These are phyloP conservation scores for Mayamaea pseudoterrestris DNA, from an alignment of 108 stramenopile species.

Conservation along the genomic window DNA sequence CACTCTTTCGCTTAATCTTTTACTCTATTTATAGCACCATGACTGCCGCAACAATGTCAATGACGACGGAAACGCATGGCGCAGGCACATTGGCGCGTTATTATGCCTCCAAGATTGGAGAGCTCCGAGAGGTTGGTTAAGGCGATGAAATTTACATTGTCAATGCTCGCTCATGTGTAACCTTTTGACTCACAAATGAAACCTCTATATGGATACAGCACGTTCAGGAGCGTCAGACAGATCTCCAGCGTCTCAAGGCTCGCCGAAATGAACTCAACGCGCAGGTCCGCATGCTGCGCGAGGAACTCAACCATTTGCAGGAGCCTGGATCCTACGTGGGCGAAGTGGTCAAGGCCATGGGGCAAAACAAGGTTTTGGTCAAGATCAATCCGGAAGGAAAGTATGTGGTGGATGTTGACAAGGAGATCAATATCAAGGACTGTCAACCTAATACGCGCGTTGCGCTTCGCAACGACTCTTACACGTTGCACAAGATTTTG, in stretches of 20 bases:
- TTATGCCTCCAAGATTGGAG: conserved; percentile 61
- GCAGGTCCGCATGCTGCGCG: conserved; percentile 91
- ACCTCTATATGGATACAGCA: conserved; percentile 16
- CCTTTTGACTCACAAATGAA: neutral
- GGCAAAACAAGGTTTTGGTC: conserved; percentile 94
- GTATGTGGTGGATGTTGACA: conserved; percentile 95
- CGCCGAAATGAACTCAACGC: conserved; percentile 96
- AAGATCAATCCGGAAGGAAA: conserved; percentile 99
- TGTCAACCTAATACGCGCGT: conserved; percentile 97
- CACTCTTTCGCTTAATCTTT: no score
- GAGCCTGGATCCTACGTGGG: conserved; percentile 98
- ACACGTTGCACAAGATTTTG: conserved; percentile 96
- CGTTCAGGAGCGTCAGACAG: conserved; percentile 62
- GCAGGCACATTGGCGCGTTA: conserved; percentile 40
- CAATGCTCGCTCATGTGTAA: neutral
- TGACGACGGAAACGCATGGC: conserved; percentile 1
- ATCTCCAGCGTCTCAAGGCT: conserved; percentile 90
- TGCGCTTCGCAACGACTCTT: conserved; percentile 96
- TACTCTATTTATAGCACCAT: no score
- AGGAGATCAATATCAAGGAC: conserved; percentile 94
- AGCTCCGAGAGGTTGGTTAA: conserved; percentile 48
- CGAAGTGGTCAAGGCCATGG: conserved; percentile 99
- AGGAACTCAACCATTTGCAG: conserved; percentile 96
- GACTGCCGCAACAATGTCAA: no score
- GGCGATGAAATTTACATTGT: neutral